Base-by-base conservation (phyloP, 805 yeast species). In the Pichia cephalocereana region DNA sequence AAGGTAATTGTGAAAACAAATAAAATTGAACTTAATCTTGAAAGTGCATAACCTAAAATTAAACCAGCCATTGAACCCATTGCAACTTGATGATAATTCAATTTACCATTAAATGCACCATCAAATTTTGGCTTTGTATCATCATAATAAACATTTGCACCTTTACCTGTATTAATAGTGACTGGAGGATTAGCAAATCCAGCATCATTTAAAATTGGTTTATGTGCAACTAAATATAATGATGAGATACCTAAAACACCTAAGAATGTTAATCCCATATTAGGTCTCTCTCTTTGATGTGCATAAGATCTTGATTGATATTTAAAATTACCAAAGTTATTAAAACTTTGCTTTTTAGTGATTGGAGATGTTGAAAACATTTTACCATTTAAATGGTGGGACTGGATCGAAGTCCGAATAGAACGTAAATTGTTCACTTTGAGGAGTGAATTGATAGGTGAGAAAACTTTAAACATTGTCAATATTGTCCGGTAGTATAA, bases 51-150 rank as follows among this genome's bases (percentile, higher is more conserved):
- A 1, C 88, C 88, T 45, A 75, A 54, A 36, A 76, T 68, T 48
- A 81, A 66, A 0, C 88, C 87, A 8, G 78, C 67, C 57, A 82
- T 67, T 1, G 84, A 77, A 7, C 88, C 88, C 49, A 79, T 63
- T 15, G 85, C 72, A 56, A 82, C 66, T 56, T 82, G 83, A 55
- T 75, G 74, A 58, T 82, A 82, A 63, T 78, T 76, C 53, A 81
- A 64, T 48, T 67, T 68, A 0, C 76, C 75, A n/a, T 69, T 69
- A 46, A 76, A 65, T 0, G 70, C 62, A n/a, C 65, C 63, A 50
- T 67, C 67, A 46, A 50, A 64, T 31, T 47, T 48, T 1, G 70
- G 60, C 15, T 44, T 50, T 10, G 42, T 34, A 12, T 51, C 43
- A 42, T 52, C 46, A 37, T 36, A 41, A 34, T 45, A 41, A 14